A percentile compares a stretch with the other conserved stretches of the same genome.
Conservation (phyloP, 2,329 filamentous ascomycete species). For the Alternaria arbusti region DNA sequence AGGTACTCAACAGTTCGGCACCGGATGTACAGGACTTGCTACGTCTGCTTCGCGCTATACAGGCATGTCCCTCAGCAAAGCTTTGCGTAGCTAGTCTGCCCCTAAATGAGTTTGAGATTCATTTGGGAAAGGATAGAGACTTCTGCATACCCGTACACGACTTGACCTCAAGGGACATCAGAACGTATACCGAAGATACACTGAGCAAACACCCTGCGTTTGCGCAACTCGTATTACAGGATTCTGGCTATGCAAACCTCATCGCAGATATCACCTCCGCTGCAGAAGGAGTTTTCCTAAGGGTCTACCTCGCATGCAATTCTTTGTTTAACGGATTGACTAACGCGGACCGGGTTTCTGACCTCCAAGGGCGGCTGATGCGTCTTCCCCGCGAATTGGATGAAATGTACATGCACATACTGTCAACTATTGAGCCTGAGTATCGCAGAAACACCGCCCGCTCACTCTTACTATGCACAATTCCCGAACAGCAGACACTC, state of each 20-base stretch:
- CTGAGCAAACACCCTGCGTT: background rate
- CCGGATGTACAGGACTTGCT: background rate
- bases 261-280: slow-evolving; percentile 1
- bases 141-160: background rate
- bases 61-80: background rate
- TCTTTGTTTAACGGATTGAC: slow-evolving; percentile 1
- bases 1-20: background rate
- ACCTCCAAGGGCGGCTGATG: background rate
- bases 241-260: background rate
- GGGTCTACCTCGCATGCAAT: slow-evolving; percentile 6
- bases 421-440: background rate
- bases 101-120: background rate
- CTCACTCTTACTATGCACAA: background rate
- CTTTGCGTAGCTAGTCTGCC: background rate
- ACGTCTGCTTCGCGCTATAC: background rate
- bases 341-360: background rate
- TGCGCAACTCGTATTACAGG: background rate
- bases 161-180: background rate
- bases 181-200: background rate
- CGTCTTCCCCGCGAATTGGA: background rate
- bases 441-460: background rate
- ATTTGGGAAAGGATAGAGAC: background rate
- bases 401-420: background rate
- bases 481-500: too few relatives aligned
- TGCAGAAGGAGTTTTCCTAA: slow-evolving; percentile 10